Conservation (phyloP, 1,284 basidiomycete genomes). For the Ceratobasidium papillatum region DNA sequence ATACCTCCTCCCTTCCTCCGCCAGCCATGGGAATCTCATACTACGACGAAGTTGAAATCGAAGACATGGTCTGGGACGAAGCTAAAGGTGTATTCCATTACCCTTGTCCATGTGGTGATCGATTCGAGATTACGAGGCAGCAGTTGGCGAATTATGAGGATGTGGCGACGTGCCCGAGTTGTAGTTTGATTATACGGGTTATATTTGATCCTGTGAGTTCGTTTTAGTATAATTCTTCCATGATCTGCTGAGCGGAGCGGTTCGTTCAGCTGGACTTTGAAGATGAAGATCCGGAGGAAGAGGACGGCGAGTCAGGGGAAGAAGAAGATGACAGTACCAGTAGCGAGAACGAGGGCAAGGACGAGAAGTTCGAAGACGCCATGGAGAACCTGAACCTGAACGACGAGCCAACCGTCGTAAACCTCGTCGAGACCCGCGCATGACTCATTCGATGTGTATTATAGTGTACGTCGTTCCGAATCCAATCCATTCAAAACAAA, state of each 20-base stretch:
- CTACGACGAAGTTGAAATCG: conserved; percentile 94
- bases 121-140: conserved; percentile 92
- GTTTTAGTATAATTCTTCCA: not conserved
- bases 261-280: conserved; percentile 51
- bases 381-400: conserved; percentile 67
- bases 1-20: not conserved
- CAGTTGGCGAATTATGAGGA: conserved; percentile 94
- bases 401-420: conserved; percentile 45
- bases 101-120: conserved; percentile 97
- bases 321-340: conserved; percentile 44
- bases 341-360: conserved; percentile 52
- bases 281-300: conserved; percentile 56
- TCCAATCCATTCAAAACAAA: not conserved
- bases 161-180: conserved; percentile 96
- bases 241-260: not conserved
- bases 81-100: conserved; percentile 89
- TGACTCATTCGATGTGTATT: conserved; percentile 14
- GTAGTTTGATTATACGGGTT: conserved; percentile 91
- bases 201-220: conserved; percentile 91
- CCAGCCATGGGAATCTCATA: conserved; percentile 53
- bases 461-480: conserved; percentile 9
- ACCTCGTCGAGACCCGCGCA: conserved; percentile 38
- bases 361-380: conserved; percentile 64
- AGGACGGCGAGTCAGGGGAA: conserved; percentile 54
- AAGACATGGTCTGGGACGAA: conserved; percentile 94